These are phyloP conservation scores for Cryptosporidium felis DNA, from an alignment of 169 alveolate species.

Conservation along the genomic window DNA sequence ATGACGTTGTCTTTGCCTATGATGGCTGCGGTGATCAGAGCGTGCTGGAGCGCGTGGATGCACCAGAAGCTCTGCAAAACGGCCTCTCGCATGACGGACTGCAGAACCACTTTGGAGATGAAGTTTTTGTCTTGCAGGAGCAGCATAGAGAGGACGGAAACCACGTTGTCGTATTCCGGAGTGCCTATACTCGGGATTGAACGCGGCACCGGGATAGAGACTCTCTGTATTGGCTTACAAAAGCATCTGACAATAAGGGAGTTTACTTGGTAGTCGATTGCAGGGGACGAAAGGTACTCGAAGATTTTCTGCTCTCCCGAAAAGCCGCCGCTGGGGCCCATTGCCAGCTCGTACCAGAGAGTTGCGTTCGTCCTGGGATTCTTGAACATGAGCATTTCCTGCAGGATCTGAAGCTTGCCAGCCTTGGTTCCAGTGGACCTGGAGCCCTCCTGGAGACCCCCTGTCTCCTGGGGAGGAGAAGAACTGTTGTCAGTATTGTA, in stretches of 20 bases:
- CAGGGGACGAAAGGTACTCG: slow-evolving; percentile 47
- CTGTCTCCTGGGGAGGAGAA: background rate
- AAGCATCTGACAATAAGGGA: slow-evolving; percentile 43
- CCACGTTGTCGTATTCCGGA: slow-evolving; percentile 23
- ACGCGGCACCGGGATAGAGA: slow-evolving; percentile 39
- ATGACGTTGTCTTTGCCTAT: slow-evolving; percentile 46
- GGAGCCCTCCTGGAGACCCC: background rate
- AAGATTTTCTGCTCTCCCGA: slow-evolving; percentile 33
- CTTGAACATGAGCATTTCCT: slow-evolving; percentile 52
- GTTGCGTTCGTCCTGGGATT: slow-evolving; percentile 54
- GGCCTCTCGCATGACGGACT: slow-evolving; percentile 51
- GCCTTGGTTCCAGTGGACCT: background rate
- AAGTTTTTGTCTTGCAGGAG: slow-evolving; percentile 20
- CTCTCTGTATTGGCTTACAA: slow-evolving; percentile 30
- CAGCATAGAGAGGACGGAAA: slow-evolving; percentile 26
- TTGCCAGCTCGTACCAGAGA: slow-evolving; percentile 53
- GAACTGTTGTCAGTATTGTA: background rate
- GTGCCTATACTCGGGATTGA: slow-evolving; percentile 61
- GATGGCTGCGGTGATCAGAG: slow-evolving; percentile 56
- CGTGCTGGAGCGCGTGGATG: slow-evolving; percentile 60
- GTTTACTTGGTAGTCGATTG: background rate
- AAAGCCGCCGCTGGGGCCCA: background rate
- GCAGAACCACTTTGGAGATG: slow-evolving; percentile 45
- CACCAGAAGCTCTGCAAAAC: slow-evolving; percentile 71
- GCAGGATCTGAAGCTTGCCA: background rate